Evolutionary conservation across 2,329 filamentous ascomycete genomes (phyloP).

Genomic region (Pyricularia pennisetigena): DNA sequence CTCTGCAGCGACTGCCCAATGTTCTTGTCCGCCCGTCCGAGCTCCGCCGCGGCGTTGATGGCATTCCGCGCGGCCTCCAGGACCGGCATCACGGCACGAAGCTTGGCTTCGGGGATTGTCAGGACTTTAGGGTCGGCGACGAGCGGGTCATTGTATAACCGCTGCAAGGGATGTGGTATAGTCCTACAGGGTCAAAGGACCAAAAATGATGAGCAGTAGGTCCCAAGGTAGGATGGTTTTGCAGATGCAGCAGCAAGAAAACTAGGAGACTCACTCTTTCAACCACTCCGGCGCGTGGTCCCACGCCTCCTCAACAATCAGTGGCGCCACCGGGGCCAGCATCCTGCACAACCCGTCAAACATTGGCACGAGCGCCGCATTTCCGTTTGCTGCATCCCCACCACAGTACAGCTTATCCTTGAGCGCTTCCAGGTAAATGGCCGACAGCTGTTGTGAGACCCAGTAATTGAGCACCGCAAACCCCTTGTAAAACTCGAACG

Average conservation of each 20-base stretch:
- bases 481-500: constrained; percentile 76
- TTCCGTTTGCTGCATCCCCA: constrained; percentile 32
- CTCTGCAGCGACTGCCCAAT: constrained; percentile 77
- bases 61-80: constrained; percentile 51
- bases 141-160: constrained; percentile 35
- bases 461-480: constrained; percentile 67
- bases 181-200: constrained; percentile 11
- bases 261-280: constrained; percentile 23
- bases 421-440: constrained; percentile 86
- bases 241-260: background rate
- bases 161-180: constrained; percentile 30
- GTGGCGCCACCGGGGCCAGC: constrained; percentile 70
- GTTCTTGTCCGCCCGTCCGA: constrained; percentile 58
- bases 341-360: constrained; percentile 66
- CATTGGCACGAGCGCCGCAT: constrained; percentile 55
- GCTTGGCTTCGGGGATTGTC: constrained; percentile 22
- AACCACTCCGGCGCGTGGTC: constrained; percentile 61
- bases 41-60: constrained; percentile 68
- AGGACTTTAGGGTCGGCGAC: constrained; percentile 31
- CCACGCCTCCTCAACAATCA: constrained; percentile 85
- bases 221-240: background rate
- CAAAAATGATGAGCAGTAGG: constrained; percentile 5
- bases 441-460: constrained; percentile 73
- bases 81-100: constrained; percentile 32
- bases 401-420: constrained; percentile 92